Evolutionary conservation across 2,329 filamentous ascomycete species (phyloP).

Genomic region (Niveomyces coronatus): DNA sequence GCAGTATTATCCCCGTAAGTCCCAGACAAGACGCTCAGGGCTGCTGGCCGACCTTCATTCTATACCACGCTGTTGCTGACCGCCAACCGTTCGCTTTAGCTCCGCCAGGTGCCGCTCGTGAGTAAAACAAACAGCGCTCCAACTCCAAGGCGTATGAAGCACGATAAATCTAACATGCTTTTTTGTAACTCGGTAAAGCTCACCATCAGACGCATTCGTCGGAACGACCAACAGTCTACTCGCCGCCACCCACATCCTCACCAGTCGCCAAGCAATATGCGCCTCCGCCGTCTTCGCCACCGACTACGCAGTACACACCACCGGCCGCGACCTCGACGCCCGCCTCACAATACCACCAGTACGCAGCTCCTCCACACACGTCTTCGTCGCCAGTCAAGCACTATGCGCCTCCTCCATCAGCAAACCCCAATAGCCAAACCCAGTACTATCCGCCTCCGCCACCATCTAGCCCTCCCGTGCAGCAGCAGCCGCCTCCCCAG

Average conservation of each 20-base stretch:
- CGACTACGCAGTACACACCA: constrained; percentile 2
- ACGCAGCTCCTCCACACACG: constrained; percentile 34
- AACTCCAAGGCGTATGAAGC: background rate
- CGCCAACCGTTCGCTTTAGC: constrained; percentile 18
- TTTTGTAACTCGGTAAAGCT: constrained; percentile 3
- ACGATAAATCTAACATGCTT: constrained; percentile 11
- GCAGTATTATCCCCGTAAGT: constrained; percentile 39
- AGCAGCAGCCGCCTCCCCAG: constrained; percentile 15
- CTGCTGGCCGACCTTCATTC: too few relatives aligned
- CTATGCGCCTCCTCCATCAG: constrained; percentile 36
- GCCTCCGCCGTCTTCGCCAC: constrained; percentile 1
- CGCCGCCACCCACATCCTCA: constrained; percentile 13
- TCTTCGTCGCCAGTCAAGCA: constrained; percentile 35
- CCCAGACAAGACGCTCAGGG: too few relatives aligned
- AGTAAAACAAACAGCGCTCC: background rate
- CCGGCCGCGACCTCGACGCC: constrained; percentile 15
- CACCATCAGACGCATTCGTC: constrained; percentile 4
- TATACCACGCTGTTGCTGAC: constrained; percentile 5
- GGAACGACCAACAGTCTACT: constrained; percentile 12
- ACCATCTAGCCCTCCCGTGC: constrained; percentile 18
- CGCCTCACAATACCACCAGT: constrained; percentile 24
- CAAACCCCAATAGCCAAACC: constrained; percentile 34
- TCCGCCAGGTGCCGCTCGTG: constrained; percentile 27
- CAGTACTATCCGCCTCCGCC: constrained; percentile 37
- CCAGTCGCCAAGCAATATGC: background rate